These are phyloP conservation scores for Trametes cinnabarina DNA, from an alignment of 768 basidiomycete species.

Conservation along the genomic window DNA sequence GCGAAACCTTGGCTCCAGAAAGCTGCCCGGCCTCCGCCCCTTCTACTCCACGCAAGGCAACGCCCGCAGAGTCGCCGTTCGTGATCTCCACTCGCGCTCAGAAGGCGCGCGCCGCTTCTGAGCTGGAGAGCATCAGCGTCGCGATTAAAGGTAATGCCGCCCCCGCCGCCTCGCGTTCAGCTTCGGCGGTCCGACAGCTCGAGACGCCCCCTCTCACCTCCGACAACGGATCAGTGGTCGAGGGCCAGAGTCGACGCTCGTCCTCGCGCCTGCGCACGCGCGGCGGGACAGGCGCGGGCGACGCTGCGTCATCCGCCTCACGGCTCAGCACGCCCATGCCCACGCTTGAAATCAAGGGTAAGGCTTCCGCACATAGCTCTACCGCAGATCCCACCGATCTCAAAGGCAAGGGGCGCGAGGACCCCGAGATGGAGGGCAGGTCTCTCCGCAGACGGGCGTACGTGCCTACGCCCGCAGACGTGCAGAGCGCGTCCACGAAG, in stretches of 20 bases:
- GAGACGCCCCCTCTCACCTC: constrained; percentile 49
- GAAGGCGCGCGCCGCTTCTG: constrained; percentile 41
- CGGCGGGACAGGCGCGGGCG: neutral
- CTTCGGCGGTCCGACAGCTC: constrained; percentile 34
- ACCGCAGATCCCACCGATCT: constrained; percentile 11
- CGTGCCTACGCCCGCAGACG: constrained; percentile 5
- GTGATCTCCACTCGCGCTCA: constrained; percentile 59
- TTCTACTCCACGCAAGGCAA: constrained; percentile 14
- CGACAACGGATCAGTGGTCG: constrained; percentile 37
- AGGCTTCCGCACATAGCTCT: constrained; percentile 18
- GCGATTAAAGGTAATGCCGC: constrained; percentile 11
- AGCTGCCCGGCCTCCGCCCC: constrained; percentile 5
- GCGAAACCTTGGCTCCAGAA: constrained; percentile 19
- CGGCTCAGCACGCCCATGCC: constrained; percentile 16
- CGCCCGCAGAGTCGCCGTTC: constrained; percentile 31
- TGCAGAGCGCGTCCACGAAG: constrained; percentile 17
- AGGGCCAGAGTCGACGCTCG: constrained; percentile 27
- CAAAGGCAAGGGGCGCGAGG: constrained; percentile 15
- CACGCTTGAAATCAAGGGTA: constrained; percentile 18
- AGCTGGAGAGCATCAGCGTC: constrained; percentile 20
- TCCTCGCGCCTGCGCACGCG: constrained; percentile 25
- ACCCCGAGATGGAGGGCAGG: constrained; percentile 24
- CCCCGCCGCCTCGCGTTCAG: constrained; percentile 16
- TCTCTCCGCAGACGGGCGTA: constrained; percentile 22
- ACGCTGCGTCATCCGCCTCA: constrained; percentile 21